Conservation (phyloP, 2,329 filamentous ascomycete species). For the Thelonectria olida region DNA sequence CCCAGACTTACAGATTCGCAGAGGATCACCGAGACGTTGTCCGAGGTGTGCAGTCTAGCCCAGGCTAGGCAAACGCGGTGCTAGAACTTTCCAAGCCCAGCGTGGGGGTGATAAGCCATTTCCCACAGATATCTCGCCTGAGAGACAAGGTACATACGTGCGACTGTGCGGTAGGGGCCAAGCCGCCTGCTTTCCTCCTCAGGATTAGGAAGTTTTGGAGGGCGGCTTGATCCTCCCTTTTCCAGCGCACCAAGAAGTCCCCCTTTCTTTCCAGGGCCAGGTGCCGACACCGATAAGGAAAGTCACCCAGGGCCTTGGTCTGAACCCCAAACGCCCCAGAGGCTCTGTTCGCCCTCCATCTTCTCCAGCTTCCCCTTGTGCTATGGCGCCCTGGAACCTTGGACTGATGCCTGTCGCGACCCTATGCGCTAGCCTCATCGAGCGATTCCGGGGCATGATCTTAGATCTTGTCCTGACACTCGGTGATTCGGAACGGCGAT, state of each 20-base stretch:
- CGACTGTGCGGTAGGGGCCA: constrained; percentile 29
- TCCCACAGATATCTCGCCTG: constrained; percentile 30
- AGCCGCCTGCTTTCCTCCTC: constrained; percentile 20
- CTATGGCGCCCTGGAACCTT: constrained; percentile 35
- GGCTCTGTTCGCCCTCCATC: constrained; percentile 33
- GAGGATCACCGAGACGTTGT: constrained; percentile 13
- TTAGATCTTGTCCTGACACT: constrained; percentile 44
- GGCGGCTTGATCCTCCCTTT: constrained; percentile 14
- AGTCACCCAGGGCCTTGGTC: constrained; percentile 16
- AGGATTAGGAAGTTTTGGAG: constrained; percentile 16
- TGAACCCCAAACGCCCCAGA: constrained; percentile 25
- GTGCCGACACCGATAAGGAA: constrained; percentile 39
- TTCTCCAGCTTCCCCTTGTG: constrained; percentile 43
- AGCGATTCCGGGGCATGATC: constrained; percentile 47
- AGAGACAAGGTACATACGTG: too few species aligned
- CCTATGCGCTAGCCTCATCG: constrained; percentile 35
- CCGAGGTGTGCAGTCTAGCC: constrained; percentile 11
- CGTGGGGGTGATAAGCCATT: constrained; percentile 35
- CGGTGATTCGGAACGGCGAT: constrained; percentile 45
- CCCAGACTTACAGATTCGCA: constrained; percentile 34
- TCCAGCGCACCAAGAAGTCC: constrained; percentile 32
- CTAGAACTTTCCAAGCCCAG: constrained; percentile 11
- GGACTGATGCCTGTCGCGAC: constrained; percentile 30
- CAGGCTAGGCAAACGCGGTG: constrained; percentile 24
- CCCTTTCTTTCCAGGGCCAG: constrained; percentile 20